Conservation (phyloP, 148 eudicot genomes). For the Persicaria maculosa region DNA sequence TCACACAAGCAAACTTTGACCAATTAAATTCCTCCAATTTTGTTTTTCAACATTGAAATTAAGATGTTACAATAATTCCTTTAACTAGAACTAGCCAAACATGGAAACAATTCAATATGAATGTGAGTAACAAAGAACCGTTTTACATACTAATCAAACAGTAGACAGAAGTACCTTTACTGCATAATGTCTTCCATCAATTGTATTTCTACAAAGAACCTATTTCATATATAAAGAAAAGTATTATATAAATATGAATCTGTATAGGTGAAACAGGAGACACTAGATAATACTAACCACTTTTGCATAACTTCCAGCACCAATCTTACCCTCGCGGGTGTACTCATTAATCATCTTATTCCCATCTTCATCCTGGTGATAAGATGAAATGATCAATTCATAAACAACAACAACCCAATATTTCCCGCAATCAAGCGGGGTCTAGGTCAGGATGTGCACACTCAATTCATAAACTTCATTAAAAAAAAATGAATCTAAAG, state of each 20-base stretch:
- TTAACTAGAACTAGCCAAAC: neutral
- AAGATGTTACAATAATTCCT: neutral
- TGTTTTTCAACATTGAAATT: neutral
- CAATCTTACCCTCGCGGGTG: conserved; percentile 72
- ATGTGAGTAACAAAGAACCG: neutral
- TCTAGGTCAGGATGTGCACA: no score
- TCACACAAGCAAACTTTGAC: neutral
- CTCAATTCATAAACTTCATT: no score
- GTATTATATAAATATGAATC: no score
- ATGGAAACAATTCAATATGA: neutral
- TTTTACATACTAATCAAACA: neutral
- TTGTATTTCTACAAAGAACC: conserved; percentile 80
- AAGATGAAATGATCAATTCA: neutral
- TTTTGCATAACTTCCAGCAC: conserved; percentile 92
- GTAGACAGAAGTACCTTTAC: conserved; percentile 51
- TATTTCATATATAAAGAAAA: conserved; percentile 21
- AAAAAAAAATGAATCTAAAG: no score
- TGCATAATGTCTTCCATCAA: conserved; percentile 79
- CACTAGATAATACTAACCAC: conserved; percentile 48
- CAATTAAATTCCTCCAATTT: neutral
- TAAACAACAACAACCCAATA: neutral
- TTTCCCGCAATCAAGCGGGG: no score
- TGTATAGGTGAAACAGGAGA: neutral
- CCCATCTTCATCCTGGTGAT: conserved; percentile 68
- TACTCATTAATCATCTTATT: conserved; percentile 85